Conservation (phyloP, 768 basidiomycete species). For the Tylopilus cervinicoccineus region DNA sequence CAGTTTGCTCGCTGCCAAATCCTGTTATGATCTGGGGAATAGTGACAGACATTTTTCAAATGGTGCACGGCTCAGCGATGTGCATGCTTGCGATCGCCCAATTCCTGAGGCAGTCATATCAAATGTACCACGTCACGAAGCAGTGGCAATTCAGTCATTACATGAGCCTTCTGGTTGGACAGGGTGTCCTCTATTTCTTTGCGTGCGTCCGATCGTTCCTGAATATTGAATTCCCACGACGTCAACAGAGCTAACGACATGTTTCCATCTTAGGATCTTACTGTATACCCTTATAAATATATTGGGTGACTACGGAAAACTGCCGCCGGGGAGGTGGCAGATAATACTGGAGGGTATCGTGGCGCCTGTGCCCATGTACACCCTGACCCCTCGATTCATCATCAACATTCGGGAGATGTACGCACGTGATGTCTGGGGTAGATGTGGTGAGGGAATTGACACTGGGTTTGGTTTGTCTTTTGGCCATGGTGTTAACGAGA, state of each 20-base stretch:
- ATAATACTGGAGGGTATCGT: not conserved
- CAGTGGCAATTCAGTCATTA: not conserved
- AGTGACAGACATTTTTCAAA: not conserved
- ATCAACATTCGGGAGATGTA: not conserved
- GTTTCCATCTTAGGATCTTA: not conserved
- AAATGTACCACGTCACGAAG: not conserved
- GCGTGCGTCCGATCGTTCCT: not conserved
- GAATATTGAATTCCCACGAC: not conserved
- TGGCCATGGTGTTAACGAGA: not conserved
- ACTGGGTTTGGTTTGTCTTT: not conserved
- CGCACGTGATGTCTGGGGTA: not conserved
- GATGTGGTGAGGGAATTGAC: not conserved
- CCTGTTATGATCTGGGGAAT: not conserved
- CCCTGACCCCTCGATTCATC: not conserved
- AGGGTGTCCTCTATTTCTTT: not conserved
- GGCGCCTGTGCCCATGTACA: not conserved
- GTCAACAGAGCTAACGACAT: not conserved
- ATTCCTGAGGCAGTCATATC: not conserved
- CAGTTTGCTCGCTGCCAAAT: not conserved
- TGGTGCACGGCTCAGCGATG: not conserved
- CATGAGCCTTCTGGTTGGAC: not conserved
- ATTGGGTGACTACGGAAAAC: not conserved
- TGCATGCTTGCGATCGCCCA: not conserved
- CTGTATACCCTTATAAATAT: not conserved
- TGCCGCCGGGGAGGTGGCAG: not conserved